Base-by-base conservation (phyloP, 768 basidiomycete species). In the Cyclocybe cylindracea region DNA sequence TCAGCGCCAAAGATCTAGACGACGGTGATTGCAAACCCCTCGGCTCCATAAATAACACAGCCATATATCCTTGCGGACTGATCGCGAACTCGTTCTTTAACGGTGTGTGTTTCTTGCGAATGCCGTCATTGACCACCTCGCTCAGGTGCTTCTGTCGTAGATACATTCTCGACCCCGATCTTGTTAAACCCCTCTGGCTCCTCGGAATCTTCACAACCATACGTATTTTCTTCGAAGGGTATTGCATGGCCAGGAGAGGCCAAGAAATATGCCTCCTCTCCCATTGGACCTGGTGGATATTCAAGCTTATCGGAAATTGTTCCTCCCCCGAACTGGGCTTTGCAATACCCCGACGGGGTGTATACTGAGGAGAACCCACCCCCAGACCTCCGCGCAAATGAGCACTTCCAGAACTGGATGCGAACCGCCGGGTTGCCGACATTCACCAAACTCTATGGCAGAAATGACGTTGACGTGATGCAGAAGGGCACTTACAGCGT, bases 361-460 rank as follows among this genome's bases (percentile, higher is more conserved):
- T 98, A 97, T 61, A 84, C 83, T 3, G 65, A 71, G 1, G 69
- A 69, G 4, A 83, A 77, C 55, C 81, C 80, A 11, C 85, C 87
- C 14, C 95, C 94, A 1, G 73, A 97, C 64, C 74, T 98, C 34
- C 72, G 76, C 46, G 58, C 60, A 2, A 87, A 98, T 63, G 91
- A 98, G 69, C 94, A 91, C 61, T 98, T 99, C 77, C 96, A 98
- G 71, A 95, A 96, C 66, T 99, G 97, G 97, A 99, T 99, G 97
- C 84, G 96, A 52, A 97, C 95, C 2, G 93, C 97, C 1, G 97
- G 96, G 10, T 70, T 98, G 42, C 97, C 97, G 7, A 98, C 96
- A 5, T 99, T 99, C 69, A 86, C 93, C 32, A 98, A 99, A 72
- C 75, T 99, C 16, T 98, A 89, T 63, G 94, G 89, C 11, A 79